Conservation (phyloP, 441 rosid species). For the Eruca vesicaria region DNA sequence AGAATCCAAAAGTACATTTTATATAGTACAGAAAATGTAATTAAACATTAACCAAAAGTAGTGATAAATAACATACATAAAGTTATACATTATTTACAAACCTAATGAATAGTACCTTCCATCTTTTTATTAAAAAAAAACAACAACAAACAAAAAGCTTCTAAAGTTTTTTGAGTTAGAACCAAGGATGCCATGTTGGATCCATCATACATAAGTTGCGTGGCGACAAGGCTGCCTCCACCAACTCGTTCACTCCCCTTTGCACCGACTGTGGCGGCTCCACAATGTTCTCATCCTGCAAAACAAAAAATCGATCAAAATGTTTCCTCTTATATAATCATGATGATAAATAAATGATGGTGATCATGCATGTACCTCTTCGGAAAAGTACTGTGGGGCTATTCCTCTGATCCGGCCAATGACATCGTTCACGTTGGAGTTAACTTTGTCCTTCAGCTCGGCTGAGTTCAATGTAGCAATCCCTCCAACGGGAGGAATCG, state of each 20-base stretch:
- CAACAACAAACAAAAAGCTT: neutral
- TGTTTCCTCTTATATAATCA: neutral
- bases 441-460: slow-evolving; percentile 80
- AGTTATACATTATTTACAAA: slow-evolving; percentile 7
- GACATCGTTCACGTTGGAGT: slow-evolving; percentile 75
- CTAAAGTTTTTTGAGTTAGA: slow-evolving; percentile 38
- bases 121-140: neutral
- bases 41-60: neutral
- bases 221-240: slow-evolving; percentile 84
- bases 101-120: slow-evolving; percentile 17
- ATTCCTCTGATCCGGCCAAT: slow-evolving; percentile 72
- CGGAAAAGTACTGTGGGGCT: slow-evolving; percentile 79
- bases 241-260: slow-evolving; percentile 80
- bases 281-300: slow-evolving; percentile 59
- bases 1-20: neutral
- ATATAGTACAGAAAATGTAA: slow-evolving; percentile 4
- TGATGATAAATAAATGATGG: neutral
- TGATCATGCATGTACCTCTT: slow-evolving; percentile 58
- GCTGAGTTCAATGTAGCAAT: slow-evolving; percentile 66
- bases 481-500: slow-evolving; percentile 57
- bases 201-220: slow-evolving; percentile 98
- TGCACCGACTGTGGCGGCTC: slow-evolving; percentile 95
- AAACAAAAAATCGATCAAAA: neutral
- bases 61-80: slow-evolving; percentile 3
- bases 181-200: slow-evolving; percentile 99